Evolutionary conservation across 805 yeast genomes (phyloP), one percentile per base, ranked within the genome.

Genomic region (Wickerhamomyces sydowiorum): DNA sequence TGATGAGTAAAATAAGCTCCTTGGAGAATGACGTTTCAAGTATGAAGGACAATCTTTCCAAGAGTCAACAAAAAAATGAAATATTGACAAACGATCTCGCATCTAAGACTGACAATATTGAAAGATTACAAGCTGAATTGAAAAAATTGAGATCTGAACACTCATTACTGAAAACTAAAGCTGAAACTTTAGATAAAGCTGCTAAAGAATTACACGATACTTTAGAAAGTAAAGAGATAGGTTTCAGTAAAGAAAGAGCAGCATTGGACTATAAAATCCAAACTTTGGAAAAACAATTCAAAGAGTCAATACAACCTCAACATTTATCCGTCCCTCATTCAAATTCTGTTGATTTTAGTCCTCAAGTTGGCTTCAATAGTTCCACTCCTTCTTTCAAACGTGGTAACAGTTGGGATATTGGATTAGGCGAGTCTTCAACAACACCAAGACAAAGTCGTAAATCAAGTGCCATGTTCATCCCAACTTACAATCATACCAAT

Each of bases 351-450:
- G 35, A 32, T 1, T 24, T 34, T 20, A 39, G 40, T 2, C 43
- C 46, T 18, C n/a, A 22, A 18, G 36, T 46, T 25, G 39, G 45
- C 12, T 39, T 50, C 14, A 45, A 47, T 25, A 28, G 48, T 2
- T 54, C 59, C 2, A 37, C 53, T 3, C 42, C 51, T 3, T 52
- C 59, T 2, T 34, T 52, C 31, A 53, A 44, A 31, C 44, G 43
- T 25, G 35, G 39, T 13, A 43, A 14, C 23, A 58, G 50, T 27
- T 56, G 62, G 58, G 65, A 62, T 22, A 67, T 72, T 36, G 62
- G 60, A 35, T 49, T 73, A 40, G 78, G 77, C 7, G 78, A 76
- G 48, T 66, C 78, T 1, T 69, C 78, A 6, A 56, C 53, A 4
- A 72, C 80, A 0, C 78, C 78, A 7, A 54, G 61, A n/a, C 56